A percentile compares a stretch with the other conserved stretches of the same genome.
phyloP scores from a whole-genome alignment of 192 early-diverging fungal genomes.

The Mycoemilia scoparia region DNA sequence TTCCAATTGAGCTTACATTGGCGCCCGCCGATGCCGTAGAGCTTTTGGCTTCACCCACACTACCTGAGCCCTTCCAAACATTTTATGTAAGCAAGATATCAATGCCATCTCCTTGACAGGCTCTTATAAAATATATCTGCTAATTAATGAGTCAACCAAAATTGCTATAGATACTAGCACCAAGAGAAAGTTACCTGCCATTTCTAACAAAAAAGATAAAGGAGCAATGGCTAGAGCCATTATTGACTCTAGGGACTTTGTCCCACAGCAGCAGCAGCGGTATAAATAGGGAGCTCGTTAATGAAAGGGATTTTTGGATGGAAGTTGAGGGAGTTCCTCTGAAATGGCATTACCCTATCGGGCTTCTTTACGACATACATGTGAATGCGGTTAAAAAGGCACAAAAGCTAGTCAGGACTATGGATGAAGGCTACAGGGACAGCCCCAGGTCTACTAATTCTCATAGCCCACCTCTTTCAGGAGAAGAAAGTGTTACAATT shows the following conservation, averaged over 20 bases:
- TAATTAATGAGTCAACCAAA: too few species aligned
- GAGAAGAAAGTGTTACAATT: too few species aligned
- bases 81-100: too few species aligned
- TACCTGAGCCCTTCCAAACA: slow-evolving; percentile 26
- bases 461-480: slow-evolving; percentile 12
- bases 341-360: slow-evolving; percentile 83
- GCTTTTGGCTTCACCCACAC: slow-evolving; percentile 18
- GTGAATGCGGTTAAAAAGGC: slow-evolving; percentile 4
- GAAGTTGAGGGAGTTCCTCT: slow-evolving; percentile 48
- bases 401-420: too few species aligned
- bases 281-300: slow-evolving; percentile 1
- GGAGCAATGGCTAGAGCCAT: slow-evolving; percentile 23
- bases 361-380: slow-evolving; percentile 56
- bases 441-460: slow-evolving; percentile 1
- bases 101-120: too few species aligned
- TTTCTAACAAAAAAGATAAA: slow-evolving; percentile 10
- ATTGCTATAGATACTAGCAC: slow-evolving; percentile 15
- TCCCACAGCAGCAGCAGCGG: background rate
- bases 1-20: slow-evolving; percentile 21
- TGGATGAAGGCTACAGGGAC: too few species aligned
- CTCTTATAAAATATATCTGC: too few species aligned
- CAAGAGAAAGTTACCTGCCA: slow-evolving; percentile 19
- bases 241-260: slow-evolving; percentile 12
- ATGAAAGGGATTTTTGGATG: slow-evolving; percentile 47
- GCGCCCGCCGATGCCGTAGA: slow-evolving; percentile 20